Conservation (phyloP, 2,329 filamentous ascomycete species). For the Cladophialophora psammophila region DNA sequence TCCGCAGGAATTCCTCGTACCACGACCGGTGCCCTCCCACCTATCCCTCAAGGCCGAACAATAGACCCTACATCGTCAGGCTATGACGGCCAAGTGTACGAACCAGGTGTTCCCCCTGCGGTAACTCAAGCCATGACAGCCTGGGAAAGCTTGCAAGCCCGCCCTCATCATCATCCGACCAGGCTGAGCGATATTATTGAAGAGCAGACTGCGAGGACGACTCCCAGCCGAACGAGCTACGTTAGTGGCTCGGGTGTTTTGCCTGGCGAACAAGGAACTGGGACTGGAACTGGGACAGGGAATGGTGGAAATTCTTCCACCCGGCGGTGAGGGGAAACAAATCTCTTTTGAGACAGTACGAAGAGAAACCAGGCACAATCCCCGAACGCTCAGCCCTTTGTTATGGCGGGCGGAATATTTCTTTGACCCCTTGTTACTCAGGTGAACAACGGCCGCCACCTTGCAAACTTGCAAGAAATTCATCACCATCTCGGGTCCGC, state of each 20-base stretch:
- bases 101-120: constrained; percentile 43
- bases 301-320: constrained; percentile 6
- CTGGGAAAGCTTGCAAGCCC: constrained; percentile 76
- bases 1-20: constrained; percentile 27
- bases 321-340: constrained; percentile 10
- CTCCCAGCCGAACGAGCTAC: constrained; percentile 71
- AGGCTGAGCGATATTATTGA: constrained; percentile 86
- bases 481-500: neutral
- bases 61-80: constrained; percentile 53
- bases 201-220: constrained; percentile 69
- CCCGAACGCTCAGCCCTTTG: neutral
- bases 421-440: neutral
- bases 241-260: constrained; percentile 28
- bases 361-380: neutral
- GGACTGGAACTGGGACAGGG: constrained; percentile 2
- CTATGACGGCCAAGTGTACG: constrained; percentile 72
- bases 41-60: constrained; percentile 34
- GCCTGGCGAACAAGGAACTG: constrained; percentile 15
- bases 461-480: neutral
- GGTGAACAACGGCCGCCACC: neutral
- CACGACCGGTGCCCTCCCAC: constrained; percentile 28
- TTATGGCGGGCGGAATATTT: neutral
- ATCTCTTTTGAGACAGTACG: neutral
- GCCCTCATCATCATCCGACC: constrained; percentile 82
- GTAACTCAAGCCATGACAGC: constrained; percentile 58